A percentile compares a stretch with the other conserved stretches of the same genome.
Conservation (phyloP, 495 filamentous ascomycete genomes). For the Podospora pseudopauciseta region DNA sequence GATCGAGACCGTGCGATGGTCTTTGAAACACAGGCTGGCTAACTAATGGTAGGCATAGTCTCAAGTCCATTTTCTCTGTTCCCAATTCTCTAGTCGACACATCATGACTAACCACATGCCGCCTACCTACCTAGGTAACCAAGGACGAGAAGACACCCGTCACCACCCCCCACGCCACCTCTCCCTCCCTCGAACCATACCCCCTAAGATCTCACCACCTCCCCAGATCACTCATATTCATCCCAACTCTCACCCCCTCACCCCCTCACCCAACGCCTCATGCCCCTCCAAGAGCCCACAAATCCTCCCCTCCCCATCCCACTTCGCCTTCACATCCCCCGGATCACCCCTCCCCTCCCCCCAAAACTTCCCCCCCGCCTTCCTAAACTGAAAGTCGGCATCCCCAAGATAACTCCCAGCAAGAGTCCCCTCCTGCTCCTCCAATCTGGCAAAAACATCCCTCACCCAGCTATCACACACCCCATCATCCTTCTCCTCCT, state of each 20-base stretch:
- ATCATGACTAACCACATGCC: no score
- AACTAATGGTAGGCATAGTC: no score
- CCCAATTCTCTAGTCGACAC: no score
- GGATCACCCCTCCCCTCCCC: constrained; percentile 33
- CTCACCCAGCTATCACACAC: constrained; percentile 41
- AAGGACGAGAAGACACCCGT: no score
- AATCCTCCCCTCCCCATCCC: constrained; percentile 44
- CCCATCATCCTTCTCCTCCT: constrained; percentile 41
- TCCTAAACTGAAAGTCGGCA: constrained; percentile 46
- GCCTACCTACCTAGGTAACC: no score
- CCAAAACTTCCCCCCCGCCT: constrained; percentile 42
- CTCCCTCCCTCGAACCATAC: no score
- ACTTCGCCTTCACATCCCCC: constrained; percentile 39
- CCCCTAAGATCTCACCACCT: no score
- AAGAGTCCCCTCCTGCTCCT: constrained; percentile 19
- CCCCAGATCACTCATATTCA: no score
- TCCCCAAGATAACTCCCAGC: constrained; percentile 51
- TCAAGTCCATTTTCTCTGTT: no score
- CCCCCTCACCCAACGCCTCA: background rate
- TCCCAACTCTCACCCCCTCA: background rate
- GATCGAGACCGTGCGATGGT: no score
- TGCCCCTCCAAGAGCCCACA: constrained; percentile 40
- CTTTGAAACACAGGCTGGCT: no score
- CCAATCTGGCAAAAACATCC: constrained; percentile 38
- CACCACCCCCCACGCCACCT: no score